Conservation (phyloP, 495 filamentous ascomycete species). For the Tuber aestivum region DNA sequence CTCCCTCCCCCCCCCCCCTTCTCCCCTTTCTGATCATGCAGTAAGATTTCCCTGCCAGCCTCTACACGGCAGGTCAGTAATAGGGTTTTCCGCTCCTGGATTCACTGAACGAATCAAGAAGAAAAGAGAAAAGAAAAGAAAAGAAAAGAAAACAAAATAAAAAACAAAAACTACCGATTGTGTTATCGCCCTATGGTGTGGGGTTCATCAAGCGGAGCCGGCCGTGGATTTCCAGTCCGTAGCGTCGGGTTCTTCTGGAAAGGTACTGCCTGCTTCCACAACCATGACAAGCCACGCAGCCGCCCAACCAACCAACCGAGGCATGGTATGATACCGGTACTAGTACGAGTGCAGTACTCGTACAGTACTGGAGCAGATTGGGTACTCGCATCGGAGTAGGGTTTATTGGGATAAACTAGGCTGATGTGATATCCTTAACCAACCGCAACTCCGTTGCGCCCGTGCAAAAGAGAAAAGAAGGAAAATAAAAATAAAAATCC, state of each 20-base stretch:
- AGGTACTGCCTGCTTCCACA: neutral
- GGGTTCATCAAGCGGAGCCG: slow-evolving; percentile 2
- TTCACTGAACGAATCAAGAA: neutral
- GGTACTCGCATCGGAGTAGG: neutral
- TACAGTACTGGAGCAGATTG: neutral
- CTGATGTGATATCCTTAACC: slow-evolving; percentile 3
- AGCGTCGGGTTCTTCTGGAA: slow-evolving; percentile 3
- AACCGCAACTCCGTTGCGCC: neutral
- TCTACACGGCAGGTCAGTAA: neutral
- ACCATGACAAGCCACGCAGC: neutral
- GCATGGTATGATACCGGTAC: neutral
- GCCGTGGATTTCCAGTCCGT: neutral
- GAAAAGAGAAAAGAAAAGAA: neutral
- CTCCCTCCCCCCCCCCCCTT: neutral
- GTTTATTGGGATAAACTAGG: neutral
- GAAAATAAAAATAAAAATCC: neutral
- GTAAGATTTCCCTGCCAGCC: neutral
- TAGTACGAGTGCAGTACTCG: too few relatives aligned
- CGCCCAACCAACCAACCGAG: neutral
- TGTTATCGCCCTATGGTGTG: slow-evolving; percentile 1
- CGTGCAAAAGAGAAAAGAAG: neutral
- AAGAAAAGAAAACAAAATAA: neutral
- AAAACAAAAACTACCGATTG: neutral
- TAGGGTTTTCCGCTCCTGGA: neutral
- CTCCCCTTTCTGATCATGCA: neutral